Evolutionary conservation across 768 basidiomycete genomes (phyloP).

Genomic region (Daedalea quercina): DNA sequence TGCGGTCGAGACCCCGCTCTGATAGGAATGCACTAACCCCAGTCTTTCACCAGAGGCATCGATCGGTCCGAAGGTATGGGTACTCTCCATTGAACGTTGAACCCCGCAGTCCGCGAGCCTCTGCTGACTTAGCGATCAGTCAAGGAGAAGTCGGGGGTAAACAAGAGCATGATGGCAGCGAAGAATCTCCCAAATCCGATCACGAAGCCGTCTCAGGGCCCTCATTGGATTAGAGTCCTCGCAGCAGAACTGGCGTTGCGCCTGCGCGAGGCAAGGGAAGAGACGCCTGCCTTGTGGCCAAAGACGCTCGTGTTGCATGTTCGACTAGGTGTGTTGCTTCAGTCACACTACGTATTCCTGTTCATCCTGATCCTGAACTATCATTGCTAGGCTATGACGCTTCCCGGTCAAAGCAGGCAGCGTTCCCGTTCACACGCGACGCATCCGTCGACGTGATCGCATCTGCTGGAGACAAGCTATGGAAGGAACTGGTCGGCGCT

Average conservation of each 20-base stretch:
- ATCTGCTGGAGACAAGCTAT: constrained; percentile 69
- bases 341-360: not conserved
- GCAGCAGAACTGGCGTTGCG: constrained; percentile 86
- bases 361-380: constrained; percentile 1
- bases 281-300: constrained; percentile 78
- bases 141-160: constrained; percentile 71
- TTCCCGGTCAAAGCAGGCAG: constrained; percentile 72
- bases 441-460: constrained; percentile 73
- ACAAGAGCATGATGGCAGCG: constrained; percentile 94
- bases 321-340: constrained; percentile 47
- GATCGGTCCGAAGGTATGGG: constrained; percentile 78
- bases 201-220: constrained; percentile 64
- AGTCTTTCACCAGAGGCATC: constrained; percentile 53
- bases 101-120: not conserved
- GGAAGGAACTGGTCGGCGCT: constrained; percentile 79
- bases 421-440: constrained; percentile 79
- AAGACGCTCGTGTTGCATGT: constrained; percentile 81
- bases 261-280: constrained; percentile 73
- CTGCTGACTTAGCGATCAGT: constrained; percentile 38
- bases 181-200: constrained; percentile 87
- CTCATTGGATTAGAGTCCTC: constrained; percentile 88
- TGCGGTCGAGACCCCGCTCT: constrained; percentile 3
- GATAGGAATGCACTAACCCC: not conserved
- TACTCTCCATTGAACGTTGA: not conserved
- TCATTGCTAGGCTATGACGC: constrained; percentile 44